Evolutionary conservation across 106 monocot genomes (phyloP).

Genomic region (Narthecium ossifragum): DNA sequence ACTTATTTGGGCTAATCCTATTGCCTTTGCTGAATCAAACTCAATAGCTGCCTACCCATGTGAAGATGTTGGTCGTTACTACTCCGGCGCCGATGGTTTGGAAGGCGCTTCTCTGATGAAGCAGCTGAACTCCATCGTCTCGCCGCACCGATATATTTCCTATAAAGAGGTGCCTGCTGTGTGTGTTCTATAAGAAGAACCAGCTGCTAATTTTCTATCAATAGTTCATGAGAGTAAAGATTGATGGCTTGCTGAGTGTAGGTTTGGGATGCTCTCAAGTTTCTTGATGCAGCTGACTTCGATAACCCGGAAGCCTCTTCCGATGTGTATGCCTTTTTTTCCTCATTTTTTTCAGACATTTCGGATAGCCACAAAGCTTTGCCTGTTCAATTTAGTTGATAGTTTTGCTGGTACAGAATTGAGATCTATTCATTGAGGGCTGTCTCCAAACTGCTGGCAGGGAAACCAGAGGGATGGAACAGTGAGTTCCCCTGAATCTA

Average conservation of each 20-base stretch:
- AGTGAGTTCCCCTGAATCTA: slow-evolving; percentile 52
- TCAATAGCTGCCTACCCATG: slow-evolving; percentile 20
- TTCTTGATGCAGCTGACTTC: slow-evolving; percentile 66
- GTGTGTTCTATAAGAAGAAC: neutral
- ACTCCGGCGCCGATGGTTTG: slow-evolving; percentile 23
- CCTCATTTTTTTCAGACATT: neutral
- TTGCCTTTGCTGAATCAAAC: too few relatives aligned
- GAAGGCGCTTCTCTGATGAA: slow-evolving; percentile 25
- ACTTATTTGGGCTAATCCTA: neutral
- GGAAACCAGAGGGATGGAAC: slow-evolving; percentile 81
- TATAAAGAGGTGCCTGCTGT: slow-evolving; percentile 34
- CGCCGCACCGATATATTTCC: slow-evolving; percentile 32
- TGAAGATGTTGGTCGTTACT: slow-evolving; percentile 38
- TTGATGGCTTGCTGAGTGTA: slow-evolving; percentile 22
- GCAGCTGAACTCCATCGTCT: slow-evolving; percentile 36
- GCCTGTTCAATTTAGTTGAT: slow-evolving; percentile 3
- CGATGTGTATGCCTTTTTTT: slow-evolving; percentile 35
- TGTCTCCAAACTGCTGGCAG: slow-evolving; percentile 62
- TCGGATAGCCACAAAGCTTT: neutral
- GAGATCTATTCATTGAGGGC: slow-evolving; percentile 75
- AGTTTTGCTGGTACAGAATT: too few relatives aligned
- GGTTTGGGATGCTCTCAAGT: slow-evolving; percentile 83
- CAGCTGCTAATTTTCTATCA: neutral
- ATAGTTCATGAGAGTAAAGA: neutral
- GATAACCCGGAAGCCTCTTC: slow-evolving; percentile 47